Evolutionary conservation across 2,329 filamentous ascomycete species (phyloP), one percentile per base, ranked within the genome.

Genomic region (Colletotrichum orbiculare): DNA sequence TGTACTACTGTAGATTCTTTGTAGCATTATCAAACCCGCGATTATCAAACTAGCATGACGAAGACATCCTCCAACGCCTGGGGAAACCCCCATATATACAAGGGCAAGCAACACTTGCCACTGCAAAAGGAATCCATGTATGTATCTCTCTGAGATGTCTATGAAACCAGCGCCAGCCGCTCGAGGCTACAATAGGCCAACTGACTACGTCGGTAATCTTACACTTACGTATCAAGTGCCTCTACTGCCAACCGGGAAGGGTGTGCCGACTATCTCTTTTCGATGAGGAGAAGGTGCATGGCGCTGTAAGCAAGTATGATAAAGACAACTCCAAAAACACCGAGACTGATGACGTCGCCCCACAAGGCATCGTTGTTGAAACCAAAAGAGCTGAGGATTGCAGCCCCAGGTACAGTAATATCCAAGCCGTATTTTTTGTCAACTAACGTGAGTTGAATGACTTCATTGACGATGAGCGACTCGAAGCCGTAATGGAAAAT

Each of bases 401-500:
- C 93, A 1, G 95, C 94, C 39, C 96, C 96, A 0, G 96, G 96
- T 0, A 99, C 94, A 56, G 96, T 95, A 68, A 99, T 99, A 73
- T 98, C 94, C 6, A 99, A 87, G 6, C 96, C 96, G 69, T 97
- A 97, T 78, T 98, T 96, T 77, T 96, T 91, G 76, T 99, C 96
- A 46, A 96, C 88, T 34, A 99, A 86, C 0, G 92, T 95, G 47
- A 99, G 83, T 72, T 93, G 93, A 34, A 93, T 89, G 50, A 97
- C 96, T 80, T 99, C 96, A 74, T 98, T 99, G 71, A 99, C 96
- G 68, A 98, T 97, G 12, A 99, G 86, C 2, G 93, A 92, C 82
- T 99, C 96, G 72, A 98, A 98, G 6, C 91, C 95, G 74, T 97
- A 99, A 76, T 99, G 96, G 85, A 99, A 99, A 68, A 99, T 99